Evolutionary conservation across 179 eudicot species (phyloP).

Genomic region (Beta corolliflora): DNA sequence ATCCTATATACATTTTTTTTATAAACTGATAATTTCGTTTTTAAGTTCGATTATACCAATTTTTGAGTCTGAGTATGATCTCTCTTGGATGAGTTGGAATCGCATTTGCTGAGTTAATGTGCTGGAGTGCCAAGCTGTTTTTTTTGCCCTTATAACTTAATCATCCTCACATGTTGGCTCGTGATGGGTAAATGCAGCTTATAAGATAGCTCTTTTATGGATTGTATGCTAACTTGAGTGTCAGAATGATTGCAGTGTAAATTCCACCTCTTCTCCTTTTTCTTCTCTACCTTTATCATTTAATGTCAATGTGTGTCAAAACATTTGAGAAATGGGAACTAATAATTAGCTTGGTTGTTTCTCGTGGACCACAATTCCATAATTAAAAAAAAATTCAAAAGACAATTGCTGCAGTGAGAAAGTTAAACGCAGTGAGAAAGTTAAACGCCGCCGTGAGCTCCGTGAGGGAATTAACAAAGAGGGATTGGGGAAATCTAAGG

Average conservation of each 20-base stretch:
- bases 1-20: background rate
- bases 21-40: background rate
- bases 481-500: too few species aligned
- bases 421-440: too few species aligned
- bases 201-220: background rate
- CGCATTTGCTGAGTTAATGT: background rate
- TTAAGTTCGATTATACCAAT: background rate
- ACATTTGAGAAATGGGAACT: background rate
- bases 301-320: background rate
- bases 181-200: background rate
- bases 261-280: background rate
- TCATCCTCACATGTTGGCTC: background rate
- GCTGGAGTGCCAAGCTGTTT: background rate
- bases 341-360: too few species aligned
- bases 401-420: too few species aligned
- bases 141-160: background rate
- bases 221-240: background rate
- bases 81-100: conserved; percentile 7
- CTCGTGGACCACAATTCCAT: too few species aligned
- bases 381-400: too few species aligned
- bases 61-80: background rate
- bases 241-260: background rate
- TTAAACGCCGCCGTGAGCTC: too few species aligned
- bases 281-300: background rate
- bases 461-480: too few species aligned